Evolutionary conservation across 2,329 filamentous ascomycete genomes (phyloP), one percentile per base, ranked within the genome.

Genomic region (Colletotrichum brevisporum): DNA sequence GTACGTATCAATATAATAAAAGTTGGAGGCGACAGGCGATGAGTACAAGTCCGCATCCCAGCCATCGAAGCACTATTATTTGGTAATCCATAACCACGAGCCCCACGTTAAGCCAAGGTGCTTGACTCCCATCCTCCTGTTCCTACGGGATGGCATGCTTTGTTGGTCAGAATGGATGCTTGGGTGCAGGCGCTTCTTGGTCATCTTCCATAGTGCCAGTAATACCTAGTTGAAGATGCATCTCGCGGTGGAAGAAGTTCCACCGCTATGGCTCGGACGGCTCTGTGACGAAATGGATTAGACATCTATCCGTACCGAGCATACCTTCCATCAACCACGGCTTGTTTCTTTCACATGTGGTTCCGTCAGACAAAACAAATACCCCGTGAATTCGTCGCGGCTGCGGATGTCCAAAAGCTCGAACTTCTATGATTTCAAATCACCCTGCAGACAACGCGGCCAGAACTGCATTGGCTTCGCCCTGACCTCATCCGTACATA

Each of bases 361-460:
- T 43, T n/a, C 41, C 41, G 41, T 6, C 4, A 24, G 21, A 24
- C 21, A 24, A 24, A 24, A 24, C 21, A 43, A 43, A 15, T 15
- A 10, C 3, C 10, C 9, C 5, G 31, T 36, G 31, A 36, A 36
- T 36, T 9, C 9, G 31, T 36, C 9, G 31, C 9, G 31, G 31
- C 31, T 36, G 3, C 8, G 2, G 31, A 36, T 36, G 31, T 36
- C 31, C 41, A 43, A n/a, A 43, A 16, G 16, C 48, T 26, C 31
- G 63, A 41, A 47, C 27, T 21, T 18, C 27, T 16, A 39, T 55
- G 53, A 66, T 69, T 59, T 61, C 13, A 60, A 60, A 66, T 60
- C 43, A 51, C 16, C 48, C 26, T 48, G 50, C 62, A 67, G 56
- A 48, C 31, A 39, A 52, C 45, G 26, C 43, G 50, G 52, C 50